Percentiles rank a stretch among this genome's conserved stretches.
Conservation (phyloP, 192 early-diverging fungal species). For the Coemansia sp. region DNA sequence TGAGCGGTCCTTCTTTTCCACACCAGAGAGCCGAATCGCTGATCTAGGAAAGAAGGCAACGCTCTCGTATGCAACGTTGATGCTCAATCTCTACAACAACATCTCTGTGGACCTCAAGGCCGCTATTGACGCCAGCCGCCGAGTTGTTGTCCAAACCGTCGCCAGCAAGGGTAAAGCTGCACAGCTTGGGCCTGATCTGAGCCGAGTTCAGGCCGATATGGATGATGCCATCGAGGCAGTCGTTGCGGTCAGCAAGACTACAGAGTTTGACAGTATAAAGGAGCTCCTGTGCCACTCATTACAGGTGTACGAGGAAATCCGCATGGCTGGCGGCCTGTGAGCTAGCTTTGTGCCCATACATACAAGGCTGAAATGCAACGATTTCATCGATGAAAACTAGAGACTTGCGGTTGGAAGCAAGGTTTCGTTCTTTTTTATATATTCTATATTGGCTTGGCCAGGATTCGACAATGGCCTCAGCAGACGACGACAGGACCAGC, state of each 20-base stretch:
- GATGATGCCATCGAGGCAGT: slow-evolving; percentile 38
- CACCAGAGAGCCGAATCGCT: slow-evolving; percentile 45
- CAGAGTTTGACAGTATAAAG: slow-evolving; percentile 39
- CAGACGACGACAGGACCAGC: not conserved
- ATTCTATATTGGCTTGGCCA: not conserved
- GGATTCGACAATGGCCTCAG: not conserved
- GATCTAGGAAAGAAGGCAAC: slow-evolving; percentile 45
- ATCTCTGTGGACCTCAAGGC: slow-evolving; percentile 45
- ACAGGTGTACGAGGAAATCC: slow-evolving; percentile 48
- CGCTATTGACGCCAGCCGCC: slow-evolving; percentile 38
- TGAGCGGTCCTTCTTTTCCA: slow-evolving; percentile 54
- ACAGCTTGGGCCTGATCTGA: slow-evolving; percentile 32
- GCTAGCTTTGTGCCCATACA: not conserved
- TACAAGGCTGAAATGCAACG: no score
- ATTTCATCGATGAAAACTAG: not conserved
- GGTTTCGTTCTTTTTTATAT: not conserved
- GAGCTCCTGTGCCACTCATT: slow-evolving; percentile 51
- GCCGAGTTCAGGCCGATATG: slow-evolving; percentile 41
- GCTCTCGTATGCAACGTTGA: slow-evolving; percentile 49
- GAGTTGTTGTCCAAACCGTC: slow-evolving; percentile 44
- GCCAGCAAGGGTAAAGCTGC: slow-evolving; percentile 29
- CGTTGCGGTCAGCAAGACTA: slow-evolving; percentile 17
- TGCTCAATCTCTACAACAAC: slow-evolving; percentile 56
- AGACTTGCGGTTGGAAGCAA: not conserved
- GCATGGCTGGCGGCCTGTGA: not conserved